A percentile compares a stretch with the other conserved stretches of the same genome.
Evolutionary conservation across 208 protist genomes (phyloP).

Genomic region (Strigomonas galati): DNA sequence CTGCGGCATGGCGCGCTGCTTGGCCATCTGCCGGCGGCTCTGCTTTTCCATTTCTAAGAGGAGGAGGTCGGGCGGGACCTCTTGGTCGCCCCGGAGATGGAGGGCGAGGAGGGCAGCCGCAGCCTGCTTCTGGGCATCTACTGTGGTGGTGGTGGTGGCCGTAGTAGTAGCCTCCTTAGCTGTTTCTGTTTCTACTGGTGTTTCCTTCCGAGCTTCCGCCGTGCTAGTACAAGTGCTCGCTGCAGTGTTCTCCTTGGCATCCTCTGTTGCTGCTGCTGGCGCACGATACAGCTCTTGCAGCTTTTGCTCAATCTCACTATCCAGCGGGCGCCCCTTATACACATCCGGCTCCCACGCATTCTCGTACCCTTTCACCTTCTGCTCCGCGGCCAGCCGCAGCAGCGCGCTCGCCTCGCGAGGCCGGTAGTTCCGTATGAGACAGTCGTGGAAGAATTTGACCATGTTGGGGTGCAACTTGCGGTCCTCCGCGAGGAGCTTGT

Average conservation of each 20-base stretch:
- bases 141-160: constrained; percentile 4
- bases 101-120: constrained; percentile 48
- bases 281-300: not conserved
- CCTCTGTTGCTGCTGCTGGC: not conserved
- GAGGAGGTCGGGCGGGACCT: constrained; percentile 35
- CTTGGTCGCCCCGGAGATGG: constrained; percentile 74
- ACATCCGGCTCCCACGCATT: constrained; percentile 81
- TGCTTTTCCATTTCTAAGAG: constrained; percentile 54
- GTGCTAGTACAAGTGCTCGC: too few relatives aligned
- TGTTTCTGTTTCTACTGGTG: not conserved
- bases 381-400: constrained; percentile 66
- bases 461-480: constrained; percentile 81
- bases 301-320: constrained; percentile 39
- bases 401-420: constrained; percentile 80
- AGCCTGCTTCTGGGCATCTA: constrained; percentile 20
- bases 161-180: too few relatives aligned
- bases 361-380: constrained; percentile 77
- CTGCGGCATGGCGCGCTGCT: constrained; percentile 35
- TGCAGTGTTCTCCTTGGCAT: too few relatives aligned
- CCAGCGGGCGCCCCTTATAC: constrained; percentile 49
- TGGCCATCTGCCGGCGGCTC: constrained; percentile 37
- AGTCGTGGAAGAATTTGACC: constrained; percentile 87
- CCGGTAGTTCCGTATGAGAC: constrained; percentile 77
- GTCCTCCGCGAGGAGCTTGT: constrained; percentile 78
- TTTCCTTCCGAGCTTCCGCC: not conserved